phyloP scores from a whole-genome alignment of 108 stramenopile species.

The Nitzschia putrida region DNA sequence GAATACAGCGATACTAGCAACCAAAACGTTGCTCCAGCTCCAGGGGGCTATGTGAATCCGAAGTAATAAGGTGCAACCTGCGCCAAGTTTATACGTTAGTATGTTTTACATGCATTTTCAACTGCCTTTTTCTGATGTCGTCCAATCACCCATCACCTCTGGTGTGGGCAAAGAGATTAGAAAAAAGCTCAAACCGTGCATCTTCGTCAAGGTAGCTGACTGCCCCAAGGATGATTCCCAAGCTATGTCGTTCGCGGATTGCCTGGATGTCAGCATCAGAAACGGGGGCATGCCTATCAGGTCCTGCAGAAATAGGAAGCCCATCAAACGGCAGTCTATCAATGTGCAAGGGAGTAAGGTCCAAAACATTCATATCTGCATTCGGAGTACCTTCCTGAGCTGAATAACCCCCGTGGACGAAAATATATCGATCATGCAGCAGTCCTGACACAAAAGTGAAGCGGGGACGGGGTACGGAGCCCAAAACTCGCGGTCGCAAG shows the following conservation, averaged over 20 bases:
- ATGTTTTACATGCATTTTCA: too few species aligned
- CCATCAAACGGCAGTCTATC: conserved; percentile 9
- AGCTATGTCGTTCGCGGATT: too few species aligned
- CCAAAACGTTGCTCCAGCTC: conserved; percentile 38
- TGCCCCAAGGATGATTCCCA: too few species aligned
- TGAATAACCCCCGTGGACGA: conserved; percentile 62
- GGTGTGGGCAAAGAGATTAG: too few species aligned
- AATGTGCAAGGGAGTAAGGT: conserved; percentile 24
- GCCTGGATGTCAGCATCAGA: too few species aligned
- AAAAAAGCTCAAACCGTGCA: too few species aligned
- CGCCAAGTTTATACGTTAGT: too few species aligned
- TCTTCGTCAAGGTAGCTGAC: too few species aligned
- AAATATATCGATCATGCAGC: conserved; percentile 45
- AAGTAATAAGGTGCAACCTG: conserved; percentile 1
- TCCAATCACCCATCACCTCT: too few species aligned
- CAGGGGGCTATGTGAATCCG: conserved; percentile 42
- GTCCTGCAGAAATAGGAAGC: not conserved
- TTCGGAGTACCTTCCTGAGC: conserved; percentile 28
- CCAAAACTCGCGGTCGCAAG: conserved; percentile 28
- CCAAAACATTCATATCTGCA: conserved; percentile 24
- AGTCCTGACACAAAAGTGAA: conserved; percentile 46
- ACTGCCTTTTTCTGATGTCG: not conserved
- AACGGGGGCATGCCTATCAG: too few species aligned
- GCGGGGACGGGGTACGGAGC: conserved; percentile 45
- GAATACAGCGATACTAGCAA: conserved; percentile 73